phyloP scores from a whole-genome alignment of 768 basidiomycete genomes.

The Gautieria morchelliformis region DNA sequence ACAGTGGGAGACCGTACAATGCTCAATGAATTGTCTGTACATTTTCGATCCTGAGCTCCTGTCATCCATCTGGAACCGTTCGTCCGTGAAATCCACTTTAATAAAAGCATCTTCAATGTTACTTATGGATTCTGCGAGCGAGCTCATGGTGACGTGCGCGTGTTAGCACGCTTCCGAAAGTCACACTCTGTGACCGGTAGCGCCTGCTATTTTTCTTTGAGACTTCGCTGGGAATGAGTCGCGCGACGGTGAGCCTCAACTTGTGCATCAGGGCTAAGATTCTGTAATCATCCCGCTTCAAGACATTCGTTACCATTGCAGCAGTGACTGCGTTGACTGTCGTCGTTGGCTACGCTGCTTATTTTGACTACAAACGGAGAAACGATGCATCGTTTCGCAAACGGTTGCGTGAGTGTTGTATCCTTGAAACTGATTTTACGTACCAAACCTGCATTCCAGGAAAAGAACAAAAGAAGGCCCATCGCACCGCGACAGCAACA shows the following conservation, averaged over 20 bases:
- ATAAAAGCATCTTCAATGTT: slow-evolving; percentile 32
- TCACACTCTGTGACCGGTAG: not conserved
- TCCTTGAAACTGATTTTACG: not conserved
- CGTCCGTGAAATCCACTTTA: slow-evolving; percentile 33
- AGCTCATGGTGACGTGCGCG: not conserved
- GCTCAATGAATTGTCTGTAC: not conserved
- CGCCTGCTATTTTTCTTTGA: not conserved
- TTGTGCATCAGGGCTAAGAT: not conserved
- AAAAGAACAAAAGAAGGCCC: slow-evolving; percentile 26
- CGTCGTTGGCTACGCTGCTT: slow-evolving; percentile 73
- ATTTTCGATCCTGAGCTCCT: slow-evolving; percentile 4
- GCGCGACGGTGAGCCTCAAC: not conserved
- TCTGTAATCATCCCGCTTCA: not conserved
- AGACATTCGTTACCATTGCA: slow-evolving; percentile 26
- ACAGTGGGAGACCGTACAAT: not conserved
- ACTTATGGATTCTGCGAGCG: slow-evolving; percentile 3
- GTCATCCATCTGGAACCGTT: slow-evolving; percentile 6
- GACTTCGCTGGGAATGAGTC: not conserved
- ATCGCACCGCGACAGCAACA: slow-evolving; percentile 19
- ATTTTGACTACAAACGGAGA: slow-evolving; percentile 92
- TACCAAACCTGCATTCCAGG: not conserved
- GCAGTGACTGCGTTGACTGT: slow-evolving; percentile 40
- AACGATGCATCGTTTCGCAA: slow-evolving; percentile 83
- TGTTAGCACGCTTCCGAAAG: not conserved
- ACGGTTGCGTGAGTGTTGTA: slow-evolving; percentile 58